Evolutionary conservation across 164 flowering plant species (phyloP).

Genomic region (Sedum album): DNA sequence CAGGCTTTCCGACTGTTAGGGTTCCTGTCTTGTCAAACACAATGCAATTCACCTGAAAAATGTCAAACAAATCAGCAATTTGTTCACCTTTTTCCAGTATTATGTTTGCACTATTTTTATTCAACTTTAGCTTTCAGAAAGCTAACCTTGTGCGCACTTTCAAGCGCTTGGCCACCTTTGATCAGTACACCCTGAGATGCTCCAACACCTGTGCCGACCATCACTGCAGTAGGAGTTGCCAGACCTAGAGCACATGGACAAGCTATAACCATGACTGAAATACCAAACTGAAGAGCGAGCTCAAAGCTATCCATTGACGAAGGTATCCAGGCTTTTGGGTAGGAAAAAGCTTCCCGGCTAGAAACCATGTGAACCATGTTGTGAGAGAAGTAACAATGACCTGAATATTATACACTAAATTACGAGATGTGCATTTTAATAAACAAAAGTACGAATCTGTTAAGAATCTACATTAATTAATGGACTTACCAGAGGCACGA

Average conservation of each 20-base stretch:
- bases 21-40: conserved; percentile 32
- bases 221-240: conserved; percentile 96
- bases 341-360: conserved; percentile 56
- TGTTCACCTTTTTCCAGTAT: background rate
- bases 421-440: background rate
- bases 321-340: conserved; percentile 82
- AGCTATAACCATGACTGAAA: conserved; percentile 90
- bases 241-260: conserved; percentile 96
- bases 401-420: conserved; percentile 20
- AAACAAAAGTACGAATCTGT: no score
- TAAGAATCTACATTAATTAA: no score
- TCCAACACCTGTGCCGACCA: conserved; percentile 98
- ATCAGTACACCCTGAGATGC: conserved; percentile 88
- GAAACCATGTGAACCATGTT: conserved; percentile 83
- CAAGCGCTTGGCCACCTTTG: conserved; percentile 91
- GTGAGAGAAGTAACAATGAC: conserved; percentile 52
- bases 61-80: background rate
- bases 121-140: conserved; percentile 6
- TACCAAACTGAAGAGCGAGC: conserved; percentile 93
- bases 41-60: conserved; percentile 41
- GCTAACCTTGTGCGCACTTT: conserved; percentile 79
- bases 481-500: conserved; percentile 70
- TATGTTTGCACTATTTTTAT: background rate
- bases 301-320: conserved; percentile 79
- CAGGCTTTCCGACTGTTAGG: conserved; percentile 81